Conservation (phyloP, 345 rosid genomes). For the Iberis pinnata region DNA sequence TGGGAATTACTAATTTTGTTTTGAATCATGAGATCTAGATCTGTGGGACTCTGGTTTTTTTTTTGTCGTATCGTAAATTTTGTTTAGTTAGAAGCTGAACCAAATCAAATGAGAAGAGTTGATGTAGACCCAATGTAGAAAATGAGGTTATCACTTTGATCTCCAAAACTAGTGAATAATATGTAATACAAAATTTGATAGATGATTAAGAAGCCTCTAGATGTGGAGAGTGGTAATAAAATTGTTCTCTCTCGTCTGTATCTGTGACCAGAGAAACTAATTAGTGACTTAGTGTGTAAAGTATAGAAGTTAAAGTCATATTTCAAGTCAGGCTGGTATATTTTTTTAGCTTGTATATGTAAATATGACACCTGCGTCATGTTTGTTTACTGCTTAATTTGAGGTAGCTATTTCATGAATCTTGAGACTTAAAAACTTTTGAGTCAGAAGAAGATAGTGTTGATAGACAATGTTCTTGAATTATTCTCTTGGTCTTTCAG, state of each 20-base stretch:
- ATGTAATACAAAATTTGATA: neutral
- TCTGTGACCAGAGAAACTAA: too few species aligned
- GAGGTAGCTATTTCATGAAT: neutral
- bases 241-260: too few species aligned
- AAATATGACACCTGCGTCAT: too few species aligned
- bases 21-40: slow-evolving; percentile 9
- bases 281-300: too few species aligned
- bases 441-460: neutral
- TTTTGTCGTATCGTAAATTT: neutral
- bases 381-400: neutral
- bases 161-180: neutral
- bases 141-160: neutral
- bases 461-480: slow-evolving; percentile 4
- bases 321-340: too few species aligned
- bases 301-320: too few species aligned
- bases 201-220: neutral
- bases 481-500: neutral
- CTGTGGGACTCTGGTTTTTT: neutral
- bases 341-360: too few species aligned
- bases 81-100: too few species aligned
- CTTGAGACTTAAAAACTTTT: neutral
- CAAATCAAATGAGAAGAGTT: too few species aligned
- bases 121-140: too few species aligned
- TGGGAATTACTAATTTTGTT: neutral
- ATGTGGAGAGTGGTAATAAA: neutral